A percentile compares a stretch with the other conserved stretches of the same genome.
These are phyloP conservation scores for Trametopsis cervina DNA, from an alignment of 768 basidiomycete genomes.

Conservation along the genomic window DNA sequence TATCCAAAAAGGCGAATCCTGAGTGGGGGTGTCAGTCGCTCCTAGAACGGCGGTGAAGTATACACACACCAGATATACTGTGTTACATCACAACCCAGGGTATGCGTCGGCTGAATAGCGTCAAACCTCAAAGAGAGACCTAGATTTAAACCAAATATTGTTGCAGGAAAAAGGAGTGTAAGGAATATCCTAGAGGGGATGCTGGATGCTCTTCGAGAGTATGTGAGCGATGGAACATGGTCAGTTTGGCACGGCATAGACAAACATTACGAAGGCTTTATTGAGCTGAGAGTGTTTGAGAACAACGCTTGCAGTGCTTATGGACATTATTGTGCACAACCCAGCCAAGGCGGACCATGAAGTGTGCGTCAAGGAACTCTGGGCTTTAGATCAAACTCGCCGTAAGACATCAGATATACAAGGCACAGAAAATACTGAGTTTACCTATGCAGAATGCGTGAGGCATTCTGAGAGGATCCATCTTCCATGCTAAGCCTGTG, in stretches of 20 bases:
- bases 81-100: slow-evolving; percentile 55
- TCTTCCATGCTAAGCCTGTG: slow-evolving; percentile 55
- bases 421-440: slow-evolving; percentile 11
- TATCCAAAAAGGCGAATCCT: slow-evolving; percentile 65
- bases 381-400: not conserved
- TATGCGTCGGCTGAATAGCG: slow-evolving; percentile 40
- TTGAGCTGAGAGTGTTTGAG: slow-evolving; percentile 14
- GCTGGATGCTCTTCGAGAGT: not conserved
- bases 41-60: not conserved
- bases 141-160: slow-evolving; percentile 36
- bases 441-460: slow-evolving; percentile 48
- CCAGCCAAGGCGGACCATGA: slow-evolving; percentile 19
- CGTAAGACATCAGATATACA: not conserved
- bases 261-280: not conserved
- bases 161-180: slow-evolving; percentile 40
- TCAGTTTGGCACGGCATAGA: not conserved
- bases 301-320: slow-evolving; percentile 16
- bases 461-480: slow-evolving; percentile 58
- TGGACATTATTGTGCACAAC: slow-evolving; percentile 20
- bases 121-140: slow-evolving; percentile 36
- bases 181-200: slow-evolving; percentile 14
- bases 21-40: not conserved
- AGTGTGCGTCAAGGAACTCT: slow-evolving; percentile 9
- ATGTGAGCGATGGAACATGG: not conserved
- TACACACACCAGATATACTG: slow-evolving; percentile 47